Base-by-base conservation (phyloP, 2,329 filamentous ascomycete species). In the Metarhizium sp. region DNA sequence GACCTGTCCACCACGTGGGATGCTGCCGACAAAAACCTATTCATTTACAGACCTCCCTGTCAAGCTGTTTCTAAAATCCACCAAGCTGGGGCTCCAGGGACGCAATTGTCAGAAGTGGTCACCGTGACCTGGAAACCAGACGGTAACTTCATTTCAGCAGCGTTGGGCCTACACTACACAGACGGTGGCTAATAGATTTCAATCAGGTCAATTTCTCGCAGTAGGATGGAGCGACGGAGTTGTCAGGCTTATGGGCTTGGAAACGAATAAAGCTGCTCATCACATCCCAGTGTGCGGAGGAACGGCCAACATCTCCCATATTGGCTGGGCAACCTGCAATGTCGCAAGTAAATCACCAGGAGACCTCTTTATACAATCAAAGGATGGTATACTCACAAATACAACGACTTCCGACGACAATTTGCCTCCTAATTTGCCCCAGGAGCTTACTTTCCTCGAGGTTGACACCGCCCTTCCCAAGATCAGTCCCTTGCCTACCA, bases 151-250 rank as follows among this genome's bases (percentile, higher is more conserved):
- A 16, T 25, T n/a, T 32, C 25, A 40, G 11, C 34, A 46, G n/a
- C 49, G 4, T 29, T 30, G 18, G 6, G 16, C 14, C 25, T 32
- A 11, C 4, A 29, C 25, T 32, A 11, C 4, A 29, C 32, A 34
- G 18, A 16, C 16, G 29, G 25, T 29, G 11, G 43, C 54, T 53
- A 34, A 43, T 18, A 8, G 14, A 25, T 8, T 18, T n/a, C 6
- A 57, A 16, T 30, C 6, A 87, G 85, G 87, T 8, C 86, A 89
- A 59, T 84, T 90, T 46, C 78, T 96, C 54, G 90, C 90, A 14
- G 82, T 94, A 14, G 90, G 85, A 49, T 95, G 90, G 84, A 90
- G 82, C 61, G 90, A 95, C 73, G 88, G 88, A 32, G 81, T 81
- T 6, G 82, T 94, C 20, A 84, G 90, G 56, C 73, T 95, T 40